Base-by-base conservation (phyloP, 345 rosid species). In the Moricandia arvensis region DNA sequence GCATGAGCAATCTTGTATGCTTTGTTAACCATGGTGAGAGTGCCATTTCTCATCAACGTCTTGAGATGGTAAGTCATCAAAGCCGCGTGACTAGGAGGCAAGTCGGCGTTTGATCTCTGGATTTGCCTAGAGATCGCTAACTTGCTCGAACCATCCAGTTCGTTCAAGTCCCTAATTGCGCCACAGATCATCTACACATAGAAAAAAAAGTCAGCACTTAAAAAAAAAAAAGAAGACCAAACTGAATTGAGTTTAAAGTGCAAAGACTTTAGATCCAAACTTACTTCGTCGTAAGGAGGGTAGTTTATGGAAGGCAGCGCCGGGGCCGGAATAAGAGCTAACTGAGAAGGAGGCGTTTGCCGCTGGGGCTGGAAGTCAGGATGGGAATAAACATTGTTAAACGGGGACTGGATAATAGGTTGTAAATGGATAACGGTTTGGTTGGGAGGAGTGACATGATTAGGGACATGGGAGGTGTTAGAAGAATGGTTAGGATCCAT, bases 141-240 rank as follows among this genome's bases (percentile, higher is more conserved):
- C 85, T 82, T 91, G 79, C 93, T 94, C 30, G 97, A 94, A 51
- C 97, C 98, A 8, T 87, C 84, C 4, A 70, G 79, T 69, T 90
- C 93, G 38, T 87, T 90, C 72, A 90, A 76, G 60, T 88, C 87
- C 53, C 82, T 49, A 41, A 94, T 88, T 57, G 98, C 98, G n/a
- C 74, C 77, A 24, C 33, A 69, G 54, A 94, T 91, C 95, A 94
- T 87, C 98, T 93, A 64, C 26, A 43, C 18, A 60, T 26, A 16
- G 15, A 31, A 0, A 8, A 33, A 45, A 24, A 16, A 6, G 5
- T 41, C 7, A 27, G 24, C 29, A 4, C 4, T 54, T 54, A 1
- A 11, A 13, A 12, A 37, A 12, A 24, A 21, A n/a, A 10, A 53
- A n/a, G 26, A 4, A 24, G 15, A 4, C 7, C 0, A 13, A 53